Evolutionary conservation across 1,284 basidiomycete genomes (phyloP).

Genomic region (Apiotrichum laibachii): DNA sequence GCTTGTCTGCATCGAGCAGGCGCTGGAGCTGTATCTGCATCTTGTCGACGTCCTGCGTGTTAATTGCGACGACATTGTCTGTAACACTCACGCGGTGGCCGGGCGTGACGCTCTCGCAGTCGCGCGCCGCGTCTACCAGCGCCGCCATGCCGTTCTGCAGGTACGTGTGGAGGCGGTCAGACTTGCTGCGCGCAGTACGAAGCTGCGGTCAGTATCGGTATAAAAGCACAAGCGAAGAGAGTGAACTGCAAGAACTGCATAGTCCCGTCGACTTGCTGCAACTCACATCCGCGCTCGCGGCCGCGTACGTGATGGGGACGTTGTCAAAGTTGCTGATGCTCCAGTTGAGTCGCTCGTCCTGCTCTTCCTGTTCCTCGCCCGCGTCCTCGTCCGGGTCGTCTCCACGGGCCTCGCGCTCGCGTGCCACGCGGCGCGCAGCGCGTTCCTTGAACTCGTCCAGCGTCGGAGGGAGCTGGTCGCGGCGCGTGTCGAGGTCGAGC

Average conservation of each 20-base stretch:
- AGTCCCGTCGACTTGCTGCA: too few species aligned
- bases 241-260: too few species aligned
- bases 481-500: too few species aligned
- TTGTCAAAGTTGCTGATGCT: conserved; percentile 30
- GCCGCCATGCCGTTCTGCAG: conserved; percentile 25
- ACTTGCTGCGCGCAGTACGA: neutral
- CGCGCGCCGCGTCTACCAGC: conserved; percentile 14
- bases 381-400: too few species aligned
- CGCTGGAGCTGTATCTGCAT: neutral
- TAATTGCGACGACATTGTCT: neutral
- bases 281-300: neutral
- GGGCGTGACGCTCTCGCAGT: neutral
- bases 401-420: too few species aligned
- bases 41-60: conserved; percentile 10
- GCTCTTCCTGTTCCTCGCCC: conserved; percentile 2
- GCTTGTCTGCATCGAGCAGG: neutral
- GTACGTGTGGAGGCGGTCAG: conserved; percentile 12
- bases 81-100: neutral
- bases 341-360: conserved; percentile 19
- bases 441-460: too few species aligned
- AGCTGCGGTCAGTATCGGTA: conserved; percentile 5
- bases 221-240: too few species aligned
- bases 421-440: too few species aligned
- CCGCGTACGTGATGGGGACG: conserved; percentile 7
- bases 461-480: too few species aligned